A percentile compares a stretch with the other conserved stretches of the same genome.
These are phyloP conservation scores for Ophioceras dolichostomum DNA, from an alignment of 2,329 filamentous ascomycete genomes.

Conservation along the genomic window DNA sequence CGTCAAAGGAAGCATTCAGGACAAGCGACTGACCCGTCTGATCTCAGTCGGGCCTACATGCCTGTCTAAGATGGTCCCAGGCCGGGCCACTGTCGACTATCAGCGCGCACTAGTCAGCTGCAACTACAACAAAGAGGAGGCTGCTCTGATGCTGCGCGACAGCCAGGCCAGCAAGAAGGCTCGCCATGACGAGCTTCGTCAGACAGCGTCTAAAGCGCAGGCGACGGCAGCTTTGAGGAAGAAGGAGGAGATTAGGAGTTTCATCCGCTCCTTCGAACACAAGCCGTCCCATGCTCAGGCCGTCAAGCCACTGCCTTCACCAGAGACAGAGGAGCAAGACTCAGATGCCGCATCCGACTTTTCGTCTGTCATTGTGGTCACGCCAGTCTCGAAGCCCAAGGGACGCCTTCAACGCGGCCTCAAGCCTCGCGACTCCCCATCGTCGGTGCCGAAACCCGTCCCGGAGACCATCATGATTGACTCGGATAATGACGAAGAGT, in stretches of 20 bases:
- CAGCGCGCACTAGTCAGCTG: slow-evolving; percentile 4
- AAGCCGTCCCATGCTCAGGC: no score
- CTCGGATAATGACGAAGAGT: slow-evolving; percentile 15
- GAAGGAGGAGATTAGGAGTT: background rate
- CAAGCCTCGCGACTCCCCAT: slow-evolving; percentile 3
- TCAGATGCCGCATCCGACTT: background rate
- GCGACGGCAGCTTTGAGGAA: background rate
- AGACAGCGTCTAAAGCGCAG: background rate
- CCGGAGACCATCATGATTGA: slow-evolving; percentile 11
- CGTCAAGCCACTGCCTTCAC: no score
- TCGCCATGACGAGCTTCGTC: background rate
- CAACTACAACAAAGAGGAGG: slow-evolving; percentile 6
- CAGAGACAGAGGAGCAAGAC: background rate
- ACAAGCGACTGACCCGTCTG: slow-evolving; percentile 1
- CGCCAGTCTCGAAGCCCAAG: slow-evolving; percentile 3
- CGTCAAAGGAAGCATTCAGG: slow-evolving; percentile 1
- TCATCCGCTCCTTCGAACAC: slow-evolving; percentile 9
- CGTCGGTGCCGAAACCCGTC: background rate
- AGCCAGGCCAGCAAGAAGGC: slow-evolving; percentile 1
- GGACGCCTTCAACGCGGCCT: slow-evolving; percentile 16
- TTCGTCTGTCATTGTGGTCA: background rate
- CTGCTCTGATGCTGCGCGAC: slow-evolving; percentile 6
- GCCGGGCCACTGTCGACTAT: slow-evolving; percentile 2
- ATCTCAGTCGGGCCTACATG: background rate
- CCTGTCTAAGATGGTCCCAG: slow-evolving; percentile 1